Evolutionary conservation across 164 flowering plant genomes (phyloP), one percentile per base, ranked within the genome.

Genomic region (Kingdonia uniflora): DNA sequence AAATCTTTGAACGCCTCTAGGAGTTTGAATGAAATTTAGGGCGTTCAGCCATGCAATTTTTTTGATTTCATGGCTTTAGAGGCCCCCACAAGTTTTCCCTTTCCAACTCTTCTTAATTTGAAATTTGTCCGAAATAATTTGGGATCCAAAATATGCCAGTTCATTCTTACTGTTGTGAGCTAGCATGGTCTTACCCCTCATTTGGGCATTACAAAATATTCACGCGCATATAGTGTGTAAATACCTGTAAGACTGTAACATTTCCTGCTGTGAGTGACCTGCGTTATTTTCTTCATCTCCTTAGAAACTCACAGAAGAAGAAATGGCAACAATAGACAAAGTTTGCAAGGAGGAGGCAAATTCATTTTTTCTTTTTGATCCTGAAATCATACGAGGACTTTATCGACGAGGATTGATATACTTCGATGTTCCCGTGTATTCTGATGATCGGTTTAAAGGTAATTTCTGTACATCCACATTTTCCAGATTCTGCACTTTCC

Each of bases 361-460:
- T 78, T 72, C 97, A 37, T 89, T 64, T 73, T 60, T 86, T 60
- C 83, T 89, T 52, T 92, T 88, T 76, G 95, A 92, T 76, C 77
- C 95, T 54, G 81, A 81, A 15, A 58, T 86, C 54, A 49, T 89
- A 49, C 82, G 71, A 74, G 99, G 95, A 21, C 92, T 92, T 54
- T 75, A 50, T 49, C 80, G 79, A 47, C 78, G 95, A 49, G 99
- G 99, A 49, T 72, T 92, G 65, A 68, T 88, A 55, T 92, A 88
- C 63, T 86, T 86, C 77, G 99, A 92, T 68, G 97, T 86, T 42
- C 96, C 99, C 66, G 97, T 92, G 26, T 88, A 81, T 73, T 75
- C 95, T 23, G 97, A 88, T 73, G 97, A 92, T 63, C 89, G 97
- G 23, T 86, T 92, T 60, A 86, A 88, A 79, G 99, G 99, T 92